phyloP scores from a whole-genome alignment of 495 filamentous ascomycete genomes.

The Neurospora cerealis region DNA sequence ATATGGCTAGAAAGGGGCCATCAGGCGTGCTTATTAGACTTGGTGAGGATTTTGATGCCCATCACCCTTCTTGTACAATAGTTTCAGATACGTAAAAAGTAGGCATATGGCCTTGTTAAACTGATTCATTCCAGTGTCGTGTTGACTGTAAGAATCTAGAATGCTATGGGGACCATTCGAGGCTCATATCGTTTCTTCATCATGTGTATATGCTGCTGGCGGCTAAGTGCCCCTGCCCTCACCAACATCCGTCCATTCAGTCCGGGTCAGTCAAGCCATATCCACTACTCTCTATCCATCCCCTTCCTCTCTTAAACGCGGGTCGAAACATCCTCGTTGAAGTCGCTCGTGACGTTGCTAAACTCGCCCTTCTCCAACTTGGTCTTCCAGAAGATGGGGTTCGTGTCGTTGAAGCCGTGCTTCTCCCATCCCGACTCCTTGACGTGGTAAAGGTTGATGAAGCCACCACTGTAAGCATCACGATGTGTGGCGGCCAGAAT shows the following conservation, averaged over 20 bases:
- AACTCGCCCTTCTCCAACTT: conserved; percentile 98
- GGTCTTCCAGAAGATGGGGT: conserved; percentile 97
- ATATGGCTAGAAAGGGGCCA: not conserved
- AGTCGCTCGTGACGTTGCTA: conserved; percentile 81
- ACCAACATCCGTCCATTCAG: not conserved
- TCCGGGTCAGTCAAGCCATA: not conserved
- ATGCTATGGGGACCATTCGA: not conserved
- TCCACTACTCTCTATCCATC: not conserved
- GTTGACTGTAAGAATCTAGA: not conserved
- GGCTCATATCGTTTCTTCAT: not conserved
- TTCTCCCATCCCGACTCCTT: conserved; percentile 98
- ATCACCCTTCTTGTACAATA: conserved; percentile 17
- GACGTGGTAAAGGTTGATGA: conserved; percentile 97
- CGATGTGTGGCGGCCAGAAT: conserved; percentile 97
- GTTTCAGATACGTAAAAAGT: conserved; percentile 4
- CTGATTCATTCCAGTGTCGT: not conserved
- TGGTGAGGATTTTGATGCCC: conserved; percentile 6
- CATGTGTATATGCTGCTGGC: not conserved
- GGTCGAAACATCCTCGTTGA: conserved; percentile 34
- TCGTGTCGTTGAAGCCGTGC: conserved; percentile 91
- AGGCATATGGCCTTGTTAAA: not conserved
- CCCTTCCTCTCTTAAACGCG: not conserved
- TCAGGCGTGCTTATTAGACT: conserved; percentile 1
- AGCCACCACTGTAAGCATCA: conserved; percentile 95
- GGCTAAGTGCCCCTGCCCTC: not conserved